Conservation (phyloP, 352 stramenopile genomes). For the Plasmopara halstedii region DNA sequence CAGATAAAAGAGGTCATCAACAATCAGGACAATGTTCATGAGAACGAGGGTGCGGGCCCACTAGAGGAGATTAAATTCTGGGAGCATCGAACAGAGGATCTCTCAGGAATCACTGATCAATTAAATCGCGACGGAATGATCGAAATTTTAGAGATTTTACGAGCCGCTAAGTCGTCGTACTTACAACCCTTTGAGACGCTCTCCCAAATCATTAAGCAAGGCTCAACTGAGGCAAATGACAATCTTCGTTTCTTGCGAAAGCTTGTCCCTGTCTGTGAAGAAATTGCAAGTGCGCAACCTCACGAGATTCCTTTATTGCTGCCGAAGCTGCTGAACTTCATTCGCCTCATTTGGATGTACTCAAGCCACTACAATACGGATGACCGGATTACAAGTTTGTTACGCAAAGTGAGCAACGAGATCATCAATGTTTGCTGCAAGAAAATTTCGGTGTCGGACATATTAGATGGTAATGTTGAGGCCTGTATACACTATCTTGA, state of each 20-base stretch:
- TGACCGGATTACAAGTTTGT: constrained; percentile 87
- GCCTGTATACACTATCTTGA: constrained; percentile 83
- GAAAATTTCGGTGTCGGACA: constrained; percentile 83
- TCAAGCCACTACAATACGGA: constrained; percentile 93
- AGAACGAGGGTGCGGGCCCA: constrained; percentile 85
- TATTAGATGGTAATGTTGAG: constrained; percentile 92
- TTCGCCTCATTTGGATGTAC: constrained; percentile 93
- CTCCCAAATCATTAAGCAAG: constrained; percentile 90
- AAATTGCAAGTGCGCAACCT: constrained; percentile 77
- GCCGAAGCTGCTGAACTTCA: constrained; percentile 87
- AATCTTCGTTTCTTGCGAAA: constrained; percentile 93
- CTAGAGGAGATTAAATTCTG: constrained; percentile 96
- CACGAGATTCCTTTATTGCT: constrained; percentile 88
- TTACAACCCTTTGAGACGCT: constrained; percentile 89
- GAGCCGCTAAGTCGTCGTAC: constrained; percentile 89
- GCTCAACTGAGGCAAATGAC: constrained; percentile 88
- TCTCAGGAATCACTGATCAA: constrained; percentile 91
- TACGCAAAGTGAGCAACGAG: constrained; percentile 93
- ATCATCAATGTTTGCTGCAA: constrained; percentile 89
- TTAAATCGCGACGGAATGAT: constrained; percentile 87
- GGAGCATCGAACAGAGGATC: constrained; percentile 86
- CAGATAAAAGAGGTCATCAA: constrained; percentile 97
- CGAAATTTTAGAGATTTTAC: constrained; percentile 83
- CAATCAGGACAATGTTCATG: constrained; percentile 90
- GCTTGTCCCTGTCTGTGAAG: constrained; percentile 85